phyloP scores from a whole-genome alignment of 1,284 basidiomycete species.

The Ustilago sp. region DNA sequence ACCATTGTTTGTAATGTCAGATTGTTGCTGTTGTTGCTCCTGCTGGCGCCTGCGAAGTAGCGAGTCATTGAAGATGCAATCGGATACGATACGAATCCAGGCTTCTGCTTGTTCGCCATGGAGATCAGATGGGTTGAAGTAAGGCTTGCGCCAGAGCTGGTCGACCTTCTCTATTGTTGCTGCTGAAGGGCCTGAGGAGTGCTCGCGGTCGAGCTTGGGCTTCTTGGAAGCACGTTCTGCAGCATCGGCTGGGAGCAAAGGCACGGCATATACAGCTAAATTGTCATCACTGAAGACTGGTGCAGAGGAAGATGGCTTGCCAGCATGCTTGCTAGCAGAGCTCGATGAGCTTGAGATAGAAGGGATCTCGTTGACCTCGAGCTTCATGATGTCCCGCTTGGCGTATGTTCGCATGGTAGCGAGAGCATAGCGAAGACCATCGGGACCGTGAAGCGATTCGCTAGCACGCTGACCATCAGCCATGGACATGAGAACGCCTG shows the following conservation, averaged over 20 bases:
- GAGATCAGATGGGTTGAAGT: slow-evolving; percentile 50
- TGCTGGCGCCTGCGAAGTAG: slow-evolving; percentile 40
- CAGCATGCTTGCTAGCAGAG: slow-evolving; percentile 39
- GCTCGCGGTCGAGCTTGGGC: slow-evolving; percentile 20
- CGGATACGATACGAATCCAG: slow-evolving; percentile 58
- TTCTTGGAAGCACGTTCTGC: slow-evolving; percentile 22
- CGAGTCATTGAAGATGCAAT: slow-evolving; percentile 66
- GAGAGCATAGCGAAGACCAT: slow-evolving; percentile 78
- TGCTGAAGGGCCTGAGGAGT: slow-evolving; percentile 1
- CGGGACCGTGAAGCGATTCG: slow-evolving; percentile 79
- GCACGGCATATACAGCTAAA: slow-evolving; percentile 77
- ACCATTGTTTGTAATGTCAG: not conserved
- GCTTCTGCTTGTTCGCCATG: slow-evolving; percentile 38
- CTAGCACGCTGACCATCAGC: slow-evolving; percentile 78
- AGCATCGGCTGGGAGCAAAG: slow-evolving; percentile 71
- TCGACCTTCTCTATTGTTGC: slow-evolving; percentile 24
- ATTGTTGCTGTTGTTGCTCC: slow-evolving; percentile 1
- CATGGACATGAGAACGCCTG: slow-evolving; percentile 84
- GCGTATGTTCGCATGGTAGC: slow-evolving; percentile 74
- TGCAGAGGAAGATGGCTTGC: slow-evolving; percentile 50
- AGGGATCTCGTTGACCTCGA: slow-evolving; percentile 37
- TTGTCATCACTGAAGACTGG: slow-evolving; percentile 77
- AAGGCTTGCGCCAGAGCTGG: slow-evolving; percentile 36
- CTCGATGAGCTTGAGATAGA: slow-evolving; percentile 1
- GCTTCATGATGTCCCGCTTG: slow-evolving; percentile 55